Evolutionary conservation across 768 basidiomycete species (phyloP).

Genomic region (Clavaria fumosa): DNA sequence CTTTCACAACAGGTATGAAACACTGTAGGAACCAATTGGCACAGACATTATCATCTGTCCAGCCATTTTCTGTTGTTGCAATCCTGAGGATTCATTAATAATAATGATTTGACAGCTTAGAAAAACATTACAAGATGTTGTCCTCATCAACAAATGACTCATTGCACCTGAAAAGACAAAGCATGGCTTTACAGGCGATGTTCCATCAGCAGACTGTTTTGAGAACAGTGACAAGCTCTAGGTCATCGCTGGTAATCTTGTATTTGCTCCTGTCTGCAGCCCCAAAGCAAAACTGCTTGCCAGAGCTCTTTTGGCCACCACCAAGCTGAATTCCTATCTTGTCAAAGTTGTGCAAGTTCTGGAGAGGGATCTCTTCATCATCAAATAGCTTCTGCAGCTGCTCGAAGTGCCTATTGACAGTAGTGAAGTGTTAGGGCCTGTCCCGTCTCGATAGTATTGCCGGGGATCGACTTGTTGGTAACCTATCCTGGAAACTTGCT

Average conservation of each 20-base stretch:
- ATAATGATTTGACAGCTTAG: background rate
- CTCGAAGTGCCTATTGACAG: slow-evolving; percentile 9
- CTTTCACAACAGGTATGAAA: slow-evolving; percentile 18
- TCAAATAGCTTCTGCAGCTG: slow-evolving; percentile 6
- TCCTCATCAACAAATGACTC: background rate
- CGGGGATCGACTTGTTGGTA: too few relatives aligned
- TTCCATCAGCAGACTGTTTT: background rate
- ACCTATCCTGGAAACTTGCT: too few relatives aligned
- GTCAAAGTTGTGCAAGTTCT: slow-evolving; percentile 19
- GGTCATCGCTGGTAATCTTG: background rate
- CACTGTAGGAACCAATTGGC: slow-evolving; percentile 20
- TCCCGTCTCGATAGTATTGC: too few relatives aligned
- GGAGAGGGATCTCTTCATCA: slow-evolving; percentile 10
- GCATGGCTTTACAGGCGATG: background rate
- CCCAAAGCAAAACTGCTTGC: too few relatives aligned
- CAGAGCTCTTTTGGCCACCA: slow-evolving; percentile 6
- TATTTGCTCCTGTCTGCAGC: too few relatives aligned
- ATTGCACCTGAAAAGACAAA: background rate
- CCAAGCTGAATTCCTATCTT: slow-evolving; percentile 17
- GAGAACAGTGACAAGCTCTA: background rate
- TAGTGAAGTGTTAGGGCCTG: slow-evolving; percentile 13
- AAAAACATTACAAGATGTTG: background rate
- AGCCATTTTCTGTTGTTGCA: slow-evolving; percentile 22
- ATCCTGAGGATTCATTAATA: slow-evolving; percentile 13
- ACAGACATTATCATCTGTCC: slow-evolving; percentile 25